Percentiles rank a stretch among this genome's conserved stretches.
Conservation (phyloP, 108 stramenopile genomes). For the Poteriospumella lacustris region DNA sequence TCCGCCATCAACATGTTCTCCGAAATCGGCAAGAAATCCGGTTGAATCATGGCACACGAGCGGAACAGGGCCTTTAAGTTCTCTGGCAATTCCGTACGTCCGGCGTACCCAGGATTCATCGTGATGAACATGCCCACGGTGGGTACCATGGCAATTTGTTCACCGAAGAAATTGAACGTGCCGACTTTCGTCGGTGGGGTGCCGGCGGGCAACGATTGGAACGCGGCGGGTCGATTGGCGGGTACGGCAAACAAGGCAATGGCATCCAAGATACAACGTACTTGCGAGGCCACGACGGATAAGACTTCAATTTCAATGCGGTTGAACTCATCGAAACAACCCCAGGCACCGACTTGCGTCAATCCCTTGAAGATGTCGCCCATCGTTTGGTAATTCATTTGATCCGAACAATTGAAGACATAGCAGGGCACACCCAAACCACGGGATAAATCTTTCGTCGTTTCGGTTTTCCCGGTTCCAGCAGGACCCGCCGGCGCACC, state of each 20-base stretch:
- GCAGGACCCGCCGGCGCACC: conserved; percentile 49
- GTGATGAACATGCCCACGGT: conserved; percentile 53
- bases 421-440: conserved; percentile 54
- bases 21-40: conserved; percentile 48
- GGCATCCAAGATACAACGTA: conserved; percentile 55
- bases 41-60: conserved; percentile 53
- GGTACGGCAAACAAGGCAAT: conserved; percentile 40
- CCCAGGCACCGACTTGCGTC: conserved; percentile 48
- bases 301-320: conserved; percentile 49
- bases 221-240: conserved; percentile 37
- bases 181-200: conserved; percentile 55
- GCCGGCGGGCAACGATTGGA: conserved; percentile 51
- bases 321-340: conserved; percentile 54
- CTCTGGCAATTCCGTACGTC: conserved; percentile 51
- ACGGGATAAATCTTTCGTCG: conserved; percentile 53
- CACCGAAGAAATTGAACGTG: conserved; percentile 47
- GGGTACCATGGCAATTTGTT: conserved; percentile 32
- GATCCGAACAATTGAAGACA: conserved; percentile 62
- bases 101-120: conserved; percentile 58
- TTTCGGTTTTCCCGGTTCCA: conserved; percentile 54
- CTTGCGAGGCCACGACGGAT: conserved; percentile 56
- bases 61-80: conserved; percentile 50
- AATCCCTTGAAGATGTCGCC: conserved; percentile 57
- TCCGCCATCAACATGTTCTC: conserved; percentile 64
- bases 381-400: conserved; percentile 62